phyloP scores from a whole-genome alignment of 1,139 yeast genomes.

The Pichia sp. region DNA sequence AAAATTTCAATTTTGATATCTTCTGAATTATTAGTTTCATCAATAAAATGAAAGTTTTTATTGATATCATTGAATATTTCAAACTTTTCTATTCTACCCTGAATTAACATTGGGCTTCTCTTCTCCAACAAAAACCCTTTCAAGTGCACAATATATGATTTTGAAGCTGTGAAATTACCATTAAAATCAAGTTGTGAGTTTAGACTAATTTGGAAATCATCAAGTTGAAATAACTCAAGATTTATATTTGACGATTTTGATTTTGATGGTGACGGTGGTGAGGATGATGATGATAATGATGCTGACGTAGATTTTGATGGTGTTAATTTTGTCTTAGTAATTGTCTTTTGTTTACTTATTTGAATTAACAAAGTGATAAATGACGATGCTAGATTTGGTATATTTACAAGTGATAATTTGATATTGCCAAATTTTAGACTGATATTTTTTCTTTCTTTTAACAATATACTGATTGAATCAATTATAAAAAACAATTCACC shows the following conservation, averaged over 20 bases:
- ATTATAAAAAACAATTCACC: conserved; percentile 1
- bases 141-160: conserved; percentile 31
- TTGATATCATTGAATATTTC: conserved; percentile 25
- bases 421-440: conserved; percentile 39
- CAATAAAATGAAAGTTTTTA: conserved; percentile 23
- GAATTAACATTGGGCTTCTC: conserved; percentile 35
- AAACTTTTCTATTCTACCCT: conserved; percentile 43
- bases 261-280: not conserved
- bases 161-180: conserved; percentile 36
- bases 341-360: conserved; percentile 11
- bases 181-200: conserved; percentile 37
- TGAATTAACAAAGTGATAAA: conserved; percentile 18
- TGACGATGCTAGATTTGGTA: conserved; percentile 27
- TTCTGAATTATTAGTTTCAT: conserved; percentile 27
- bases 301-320: not conserved
- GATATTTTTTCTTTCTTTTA: not conserved
- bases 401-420: conserved; percentile 37
- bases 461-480: not conserved
- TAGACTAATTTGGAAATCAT: conserved; percentile 35
- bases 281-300: not conserved
- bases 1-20: conserved; percentile 51
- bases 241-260: conserved; percentile 9
- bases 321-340: not conserved
- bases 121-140: conserved; percentile 37
- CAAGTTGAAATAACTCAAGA: conserved; percentile 34